Base-by-base conservation (phyloP, 2,329 filamentous ascomycete genomes). In the Verticillium isaacii region DNA sequence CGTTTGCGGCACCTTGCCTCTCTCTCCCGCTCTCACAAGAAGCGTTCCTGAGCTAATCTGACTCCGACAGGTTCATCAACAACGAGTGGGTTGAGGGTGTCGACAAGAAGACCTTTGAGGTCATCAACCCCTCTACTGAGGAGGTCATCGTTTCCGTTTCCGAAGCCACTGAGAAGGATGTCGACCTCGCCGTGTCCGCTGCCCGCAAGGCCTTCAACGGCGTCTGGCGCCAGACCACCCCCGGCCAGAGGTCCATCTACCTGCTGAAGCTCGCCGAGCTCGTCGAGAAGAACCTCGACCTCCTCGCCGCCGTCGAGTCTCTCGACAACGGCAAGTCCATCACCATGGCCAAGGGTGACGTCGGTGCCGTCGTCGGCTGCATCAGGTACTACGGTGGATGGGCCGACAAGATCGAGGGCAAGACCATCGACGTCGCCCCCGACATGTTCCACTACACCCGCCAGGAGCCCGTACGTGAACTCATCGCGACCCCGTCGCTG, bases 341-440 rank as follows among this genome's bases (percentile, higher is more conserved):
- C 74, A 82, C 72, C 71, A 86, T 92, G 84, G 89, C 91, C 65
- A 89, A 87, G 73, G 89, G 87, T 41, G 92, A 97, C 72, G 83
- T 96, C 52, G 79, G 75, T 60, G 84, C 85, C 68, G 88, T 88
- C 62, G 81, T 85, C 66, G 88, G 83, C 72, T 89, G 85, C 78
- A 77, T 97, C 71, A 87, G 93, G 77, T 73, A 79, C 74, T 79
- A 78, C 71, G 92, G 85, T 72, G 93, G 93, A 65, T 96, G 90
- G 88, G 91, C 92, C 70, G 93, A 97, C 83, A 97, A 96, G 87
- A 89, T 95, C 67, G 84, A 88, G 77, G 92, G 93, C 77, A 92
- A 93, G 82, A 92, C 92, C 61, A 88, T 95, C 67, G 91, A 96
- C 70, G 90, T 92, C 68, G 80, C 84, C 70, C 84, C 86, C 62